Base-by-base conservation (phyloP, 2,329 filamentous ascomycete genomes). In the Pseudogymnoascus sp. region DNA sequence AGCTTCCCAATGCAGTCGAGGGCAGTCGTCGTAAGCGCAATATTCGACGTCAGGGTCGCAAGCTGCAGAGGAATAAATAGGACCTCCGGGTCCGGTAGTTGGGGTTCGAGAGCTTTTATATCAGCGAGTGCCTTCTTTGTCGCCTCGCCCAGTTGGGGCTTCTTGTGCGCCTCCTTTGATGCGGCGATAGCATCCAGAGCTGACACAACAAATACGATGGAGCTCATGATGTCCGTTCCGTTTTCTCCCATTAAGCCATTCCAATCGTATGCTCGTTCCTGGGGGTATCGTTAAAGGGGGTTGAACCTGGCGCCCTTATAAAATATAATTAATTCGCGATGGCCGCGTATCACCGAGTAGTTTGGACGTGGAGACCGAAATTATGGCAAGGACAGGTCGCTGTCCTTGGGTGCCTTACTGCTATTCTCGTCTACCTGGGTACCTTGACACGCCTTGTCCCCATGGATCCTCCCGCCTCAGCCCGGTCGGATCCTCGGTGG, bases 1-100 rank as follows among this genome's bases (percentile, higher is more conserved):
- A 99, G 87, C 80, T 99, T 99, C 71, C 96, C 95, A 71, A 99
- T 97, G 77, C 93, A 97, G 77, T 99, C 95, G 72, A 99, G 85
- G 6, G 95, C 93, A 38, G 90, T 90, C 21, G 92, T 96, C 65
- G 92, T 90, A 56, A 99, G 82, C 64, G 91, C 86, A 62, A 93
- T 88, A 71, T 91, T 97, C 70, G 88, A 85, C 9, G 91, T 89
- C 74, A 92, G 91, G 37, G 93, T 93, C 59, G 96, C 95, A 44
- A 97, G 83, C 73, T 96, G 90, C 33, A 99, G 78, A 13, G 95
- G 95, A 68, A 89, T 87, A 73, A 99, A 99, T 69, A 99, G 87
- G 63, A 96, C 80, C 75, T 97, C 92, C 35, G 96, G 93, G 71
- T 96, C 90, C 72, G 96, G 91, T 66, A 90, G 85, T 68, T 91